A percentile compares a stretch with the other conserved stretches of the same genome.
phyloP scores from a whole-genome alignment of 148 eudicot genomes.

The Pharnaceum exiguum region DNA sequence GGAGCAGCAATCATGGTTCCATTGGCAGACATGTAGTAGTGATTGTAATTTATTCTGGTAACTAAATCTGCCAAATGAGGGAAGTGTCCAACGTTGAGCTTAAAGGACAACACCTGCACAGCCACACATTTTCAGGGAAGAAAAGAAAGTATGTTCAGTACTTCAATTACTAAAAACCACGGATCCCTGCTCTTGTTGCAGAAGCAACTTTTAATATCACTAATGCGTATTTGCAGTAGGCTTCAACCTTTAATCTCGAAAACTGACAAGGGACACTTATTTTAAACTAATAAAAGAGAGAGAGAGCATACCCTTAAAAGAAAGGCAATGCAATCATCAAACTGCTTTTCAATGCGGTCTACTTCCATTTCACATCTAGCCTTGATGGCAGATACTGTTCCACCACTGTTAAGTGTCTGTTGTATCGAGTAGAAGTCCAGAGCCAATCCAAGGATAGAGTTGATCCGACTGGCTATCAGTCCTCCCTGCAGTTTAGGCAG shows the following conservation, averaged over 20 bases:
- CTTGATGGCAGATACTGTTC: conserved; percentile 70
- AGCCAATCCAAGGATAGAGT: conserved; percentile 82
- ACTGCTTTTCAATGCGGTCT: conserved; percentile 84
- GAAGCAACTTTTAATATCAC: too few species aligned
- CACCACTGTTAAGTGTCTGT: conserved; percentile 71
- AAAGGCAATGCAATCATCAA: conserved; percentile 94
- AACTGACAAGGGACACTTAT: too few species aligned
- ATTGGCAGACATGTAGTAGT: conserved; percentile 78
- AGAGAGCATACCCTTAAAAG: conserved; percentile 75
- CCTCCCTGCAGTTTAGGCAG: conserved; percentile 56
- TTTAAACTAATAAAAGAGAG: not conserved
- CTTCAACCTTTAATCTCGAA: too few species aligned
- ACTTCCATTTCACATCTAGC: conserved; percentile 88
- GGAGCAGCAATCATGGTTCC: conserved; percentile 64
- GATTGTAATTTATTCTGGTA: conserved; percentile 85
- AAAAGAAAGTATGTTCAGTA: too few species aligned
- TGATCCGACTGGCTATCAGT: conserved; percentile 88
- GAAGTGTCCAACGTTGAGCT: conserved; percentile 88
- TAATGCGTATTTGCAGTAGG: too few species aligned
- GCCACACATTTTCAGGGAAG: conserved; percentile 2
- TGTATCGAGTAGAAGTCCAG: conserved; percentile 73
- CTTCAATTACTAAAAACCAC: not conserved
- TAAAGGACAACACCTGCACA: conserved; percentile 84
- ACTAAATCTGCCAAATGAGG: conserved; percentile 96
- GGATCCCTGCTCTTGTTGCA: too few species aligned